Percentiles rank a stretch among this genome's conserved stretches.
Evolutionary conservation across 176 grass and related monocot genomes (phyloP).

Genomic region (Tillandsia fasciculata): DNA sequence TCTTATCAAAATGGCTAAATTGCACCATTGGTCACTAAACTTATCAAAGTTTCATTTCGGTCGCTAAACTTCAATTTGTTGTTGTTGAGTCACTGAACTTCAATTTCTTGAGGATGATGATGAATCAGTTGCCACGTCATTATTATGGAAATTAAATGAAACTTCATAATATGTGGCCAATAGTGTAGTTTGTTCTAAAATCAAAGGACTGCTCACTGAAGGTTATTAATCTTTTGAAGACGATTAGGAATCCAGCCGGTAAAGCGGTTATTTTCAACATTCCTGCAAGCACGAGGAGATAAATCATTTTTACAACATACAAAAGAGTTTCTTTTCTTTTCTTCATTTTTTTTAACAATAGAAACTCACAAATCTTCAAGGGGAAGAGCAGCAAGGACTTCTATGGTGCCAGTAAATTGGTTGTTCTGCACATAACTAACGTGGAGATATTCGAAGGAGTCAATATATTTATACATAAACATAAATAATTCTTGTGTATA

Average conservation of each 20-base stretch:
- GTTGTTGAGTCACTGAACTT: no score
- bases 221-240: constrained; percentile 53
- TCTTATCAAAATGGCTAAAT: neutral
- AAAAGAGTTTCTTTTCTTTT: constrained; percentile 2
- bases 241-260: constrained; percentile 65
- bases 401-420: constrained; percentile 54
- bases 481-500: neutral
- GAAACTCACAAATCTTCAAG: constrained; percentile 69
- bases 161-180: no score
- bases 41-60: no score
- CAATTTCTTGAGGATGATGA: no score
- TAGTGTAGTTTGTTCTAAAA: no score
- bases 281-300: constrained; percentile 29
- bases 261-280: constrained; percentile 76
- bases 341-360: neutral
- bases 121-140: no score
- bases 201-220: constrained; percentile 44
- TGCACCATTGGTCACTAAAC: no score
- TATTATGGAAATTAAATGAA: no score
- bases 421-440: constrained; percentile 84
- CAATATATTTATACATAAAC: neutral
- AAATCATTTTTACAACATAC: constrained; percentile 5
- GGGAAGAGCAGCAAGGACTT: constrained; percentile 58
- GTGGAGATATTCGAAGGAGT: neutral
- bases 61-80: no score